phyloP scores from a whole-genome alignment of 306 rosid genomes.

The Quercus gilva region DNA sequence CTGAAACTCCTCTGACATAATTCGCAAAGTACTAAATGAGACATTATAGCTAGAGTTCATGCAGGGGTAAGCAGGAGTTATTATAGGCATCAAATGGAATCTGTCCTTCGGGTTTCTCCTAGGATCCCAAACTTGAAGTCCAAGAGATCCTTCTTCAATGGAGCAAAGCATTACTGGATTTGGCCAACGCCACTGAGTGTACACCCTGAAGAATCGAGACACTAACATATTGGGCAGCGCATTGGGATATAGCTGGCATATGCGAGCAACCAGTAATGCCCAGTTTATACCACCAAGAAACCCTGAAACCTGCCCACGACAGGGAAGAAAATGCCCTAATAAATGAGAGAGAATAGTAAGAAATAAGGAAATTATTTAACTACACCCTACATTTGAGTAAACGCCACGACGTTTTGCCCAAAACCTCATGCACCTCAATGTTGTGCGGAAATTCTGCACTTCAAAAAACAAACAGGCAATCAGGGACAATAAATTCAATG shows the following conservation, averaged over 20 bases:
- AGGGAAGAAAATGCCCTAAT: conserved; percentile 25
- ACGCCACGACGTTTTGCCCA: conserved; percentile 99
- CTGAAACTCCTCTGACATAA: conserved; percentile 85
- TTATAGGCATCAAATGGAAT: conserved; percentile 92
- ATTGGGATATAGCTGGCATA: conserved; percentile 96
- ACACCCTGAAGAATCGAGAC: conserved; percentile 93
- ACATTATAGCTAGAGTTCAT: conserved; percentile 99
- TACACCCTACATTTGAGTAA: conserved; percentile 81
- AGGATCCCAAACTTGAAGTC: conserved; percentile 95
- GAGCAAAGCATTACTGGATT: conserved; percentile 95
- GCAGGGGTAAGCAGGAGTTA: conserved; percentile 97
- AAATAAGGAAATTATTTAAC: conserved; percentile 5
- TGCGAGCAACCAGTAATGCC: conserved; percentile 99
- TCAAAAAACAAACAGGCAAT: conserved; percentile 28
- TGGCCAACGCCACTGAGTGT: conserved; percentile 98
- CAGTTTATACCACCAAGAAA: conserved; percentile 98
- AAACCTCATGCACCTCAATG: conserved; percentile 89
- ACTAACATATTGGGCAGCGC: conserved; percentile 94
- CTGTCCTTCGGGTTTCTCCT: conserved; percentile 83
- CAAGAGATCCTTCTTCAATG: conserved; percentile 91
- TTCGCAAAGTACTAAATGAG: conserved; percentile 80
- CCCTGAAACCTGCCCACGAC: conserved; percentile 75
- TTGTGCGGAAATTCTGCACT: conserved; percentile 85
- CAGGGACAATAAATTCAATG: conserved; percentile 13
- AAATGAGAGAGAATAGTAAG: conserved; percentile 19